Conservation (phyloP, 148 eudicot species). For the Heliosperma pusillum region DNA sequence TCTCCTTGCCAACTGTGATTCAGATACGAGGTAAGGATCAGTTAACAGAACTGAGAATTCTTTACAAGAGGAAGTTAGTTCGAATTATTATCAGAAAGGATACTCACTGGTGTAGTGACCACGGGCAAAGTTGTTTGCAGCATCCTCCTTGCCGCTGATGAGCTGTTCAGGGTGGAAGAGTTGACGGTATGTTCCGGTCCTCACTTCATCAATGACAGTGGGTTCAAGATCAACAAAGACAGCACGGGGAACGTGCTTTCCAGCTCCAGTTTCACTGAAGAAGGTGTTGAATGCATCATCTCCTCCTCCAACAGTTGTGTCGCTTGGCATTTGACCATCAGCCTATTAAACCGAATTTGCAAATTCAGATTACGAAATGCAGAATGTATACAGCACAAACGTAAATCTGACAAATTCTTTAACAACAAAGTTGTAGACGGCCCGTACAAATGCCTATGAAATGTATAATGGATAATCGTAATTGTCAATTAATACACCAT, state of each 20-base stretch:
- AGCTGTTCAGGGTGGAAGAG: conserved; percentile 58
- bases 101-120: conserved; percentile 55
- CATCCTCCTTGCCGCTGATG: conserved; percentile 58
- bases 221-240: conserved; percentile 63
- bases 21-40: background rate
- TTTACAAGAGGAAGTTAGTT: background rate
- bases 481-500: too few relatives aligned
- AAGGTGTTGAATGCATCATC: conserved; percentile 67
- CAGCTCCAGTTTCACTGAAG: conserved; percentile 58
- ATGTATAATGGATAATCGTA: too few relatives aligned
- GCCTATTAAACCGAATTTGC: conserved; percentile 27
- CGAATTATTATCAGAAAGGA: background rate
- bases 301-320: conserved; percentile 57
- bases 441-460: too few relatives aligned
- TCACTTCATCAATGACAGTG: conserved; percentile 59
- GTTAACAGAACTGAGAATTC: background rate
- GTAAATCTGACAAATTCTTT: background rate
- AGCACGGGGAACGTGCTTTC: conserved; percentile 61
- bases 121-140: conserved; percentile 67
- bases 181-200: conserved; percentile 54
- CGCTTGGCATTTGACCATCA: conserved; percentile 65
- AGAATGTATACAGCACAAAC: background rate
- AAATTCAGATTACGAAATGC: background rate
- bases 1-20: conserved; percentile 50
- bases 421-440: too few relatives aligned